A percentile compares a stretch with the other conserved stretches of the same genome.
Evolutionary conservation across 2,329 filamentous ascomycete species (phyloP).

Genomic region (Magnaporthales sp.): DNA sequence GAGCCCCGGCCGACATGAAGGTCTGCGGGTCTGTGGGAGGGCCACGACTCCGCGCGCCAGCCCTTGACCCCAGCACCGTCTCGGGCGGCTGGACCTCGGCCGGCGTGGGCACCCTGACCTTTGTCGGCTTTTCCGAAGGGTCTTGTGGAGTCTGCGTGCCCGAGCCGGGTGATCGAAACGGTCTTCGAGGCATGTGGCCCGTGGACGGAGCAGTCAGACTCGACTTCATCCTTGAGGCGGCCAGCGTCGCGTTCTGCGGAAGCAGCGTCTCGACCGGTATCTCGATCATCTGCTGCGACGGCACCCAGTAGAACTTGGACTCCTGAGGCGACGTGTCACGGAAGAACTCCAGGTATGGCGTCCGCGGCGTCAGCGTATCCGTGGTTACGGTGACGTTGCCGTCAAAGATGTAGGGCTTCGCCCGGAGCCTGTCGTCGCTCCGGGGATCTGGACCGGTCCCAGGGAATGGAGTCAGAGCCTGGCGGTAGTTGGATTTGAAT

Average conservation of each 20-base stretch:
- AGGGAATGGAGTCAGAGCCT: neutral
- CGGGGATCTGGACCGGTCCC: neutral
- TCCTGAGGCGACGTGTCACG: neutral
- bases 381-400: conserved; percentile 1
- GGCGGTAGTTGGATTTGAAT: neutral
- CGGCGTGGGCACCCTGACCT: neutral
- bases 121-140: neutral
- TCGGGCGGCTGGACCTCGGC: neutral
- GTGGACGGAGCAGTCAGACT: neutral
- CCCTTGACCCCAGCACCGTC: neutral
- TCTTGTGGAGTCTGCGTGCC: neutral
- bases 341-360: conserved; percentile 1
- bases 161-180: neutral
- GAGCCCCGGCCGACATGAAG: neutral
- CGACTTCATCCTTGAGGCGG: neutral
- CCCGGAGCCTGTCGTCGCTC: neutral
- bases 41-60: neutral
- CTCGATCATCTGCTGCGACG: neutral
- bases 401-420: neutral
- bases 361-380: neutral
- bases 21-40: neutral
- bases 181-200: neutral
- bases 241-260: neutral
- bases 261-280: neutral
- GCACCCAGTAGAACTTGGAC: neutral